Evolutionary conservation across 306 rosid genomes (phyloP), one percentile per base, ranked within the genome.

Genomic region (Corylus avellana): DNA sequence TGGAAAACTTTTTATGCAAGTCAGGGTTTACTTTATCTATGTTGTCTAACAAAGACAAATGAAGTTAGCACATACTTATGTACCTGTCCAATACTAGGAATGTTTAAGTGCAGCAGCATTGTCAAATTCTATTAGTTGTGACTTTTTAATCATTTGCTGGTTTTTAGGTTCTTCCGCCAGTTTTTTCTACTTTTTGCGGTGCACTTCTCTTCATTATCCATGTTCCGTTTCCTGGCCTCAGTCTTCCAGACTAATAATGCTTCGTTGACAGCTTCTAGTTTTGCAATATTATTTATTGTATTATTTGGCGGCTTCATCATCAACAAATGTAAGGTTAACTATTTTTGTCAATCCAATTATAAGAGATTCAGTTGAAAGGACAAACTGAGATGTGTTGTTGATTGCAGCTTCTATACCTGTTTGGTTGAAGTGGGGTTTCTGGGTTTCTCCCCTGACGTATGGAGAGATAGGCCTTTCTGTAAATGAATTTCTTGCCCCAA

Each of bases 221-320:
- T 85, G 85, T 82, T 75, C 58, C 88, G 84, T 18, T 81, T 85
- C 42, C 4, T 85, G 47, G 86, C 86, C 25, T 81, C 86, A 5
- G 12, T 81, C 35, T 81, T 66, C 59, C 82, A 56, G 44, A 82
- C 75, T 50, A 29, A 54, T 16, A 76, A 55, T 63, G 74, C 81
- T 59, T 35, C 88, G 7, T 37, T 76, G 55, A 63, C 82, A 61
- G 82, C 82, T 58, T 78, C 78, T 78, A 69, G 54, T 59, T n/a
- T 76, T 10, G 18, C 85, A 22, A 68, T 84, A 74, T 50, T 80
- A 6, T 1, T 56, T 2, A 32, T 77, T 8, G 6, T 69, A 16
- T 12, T 80, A 50, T 77, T 77, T 75, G 82, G 85, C 18, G 87
- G 87, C 77, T 84, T 84, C 35, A n/a, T 80, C 13, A 57, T 84